Conservation (phyloP, 371 early-diverging fungal genomes). For the Apophysomyces variabilis region DNA sequence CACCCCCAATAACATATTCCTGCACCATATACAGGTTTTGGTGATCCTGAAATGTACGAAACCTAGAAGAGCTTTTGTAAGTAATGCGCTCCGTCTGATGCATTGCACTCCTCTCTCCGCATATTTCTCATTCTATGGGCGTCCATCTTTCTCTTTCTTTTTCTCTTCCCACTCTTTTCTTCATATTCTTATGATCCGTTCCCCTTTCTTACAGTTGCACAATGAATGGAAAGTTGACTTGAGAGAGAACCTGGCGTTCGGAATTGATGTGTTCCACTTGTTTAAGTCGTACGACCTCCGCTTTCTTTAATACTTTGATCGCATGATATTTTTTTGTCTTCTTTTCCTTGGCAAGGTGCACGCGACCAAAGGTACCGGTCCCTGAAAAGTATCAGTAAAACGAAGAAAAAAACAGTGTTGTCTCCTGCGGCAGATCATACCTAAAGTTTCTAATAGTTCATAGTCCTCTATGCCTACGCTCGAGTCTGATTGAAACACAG, state of each 20-base stretch:
- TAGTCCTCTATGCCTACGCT: conserved; percentile 48
- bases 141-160: neutral
- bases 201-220: conserved; percentile 76
- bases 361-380: conserved; percentile 96
- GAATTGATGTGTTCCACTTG: conserved; percentile 98
- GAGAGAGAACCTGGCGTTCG: conserved; percentile 91
- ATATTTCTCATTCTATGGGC: neutral
- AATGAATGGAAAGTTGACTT: conserved; percentile 93
- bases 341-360: conserved; percentile 78
- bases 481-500: conserved; percentile 38
- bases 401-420: conserved; percentile 12
- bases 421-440: conserved; percentile 39
- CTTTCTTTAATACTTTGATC: conserved; percentile 92
- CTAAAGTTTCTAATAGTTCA: conserved; percentile 69
- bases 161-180: neutral
- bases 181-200: too few relatives aligned
- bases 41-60: conserved; percentile 91
- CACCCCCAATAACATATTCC: conserved; percentile 97
- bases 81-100: neutral
- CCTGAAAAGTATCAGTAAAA: conserved; percentile 53
- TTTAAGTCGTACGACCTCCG: conserved; percentile 88
- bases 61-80: conserved; percentile 42
- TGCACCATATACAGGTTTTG: conserved; percentile 91
- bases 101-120: neutral
- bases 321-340: conserved; percentile 76